Evolutionary conservation across 768 basidiomycete species (phyloP).

Genomic region (Trametes sanguinea): DNA sequence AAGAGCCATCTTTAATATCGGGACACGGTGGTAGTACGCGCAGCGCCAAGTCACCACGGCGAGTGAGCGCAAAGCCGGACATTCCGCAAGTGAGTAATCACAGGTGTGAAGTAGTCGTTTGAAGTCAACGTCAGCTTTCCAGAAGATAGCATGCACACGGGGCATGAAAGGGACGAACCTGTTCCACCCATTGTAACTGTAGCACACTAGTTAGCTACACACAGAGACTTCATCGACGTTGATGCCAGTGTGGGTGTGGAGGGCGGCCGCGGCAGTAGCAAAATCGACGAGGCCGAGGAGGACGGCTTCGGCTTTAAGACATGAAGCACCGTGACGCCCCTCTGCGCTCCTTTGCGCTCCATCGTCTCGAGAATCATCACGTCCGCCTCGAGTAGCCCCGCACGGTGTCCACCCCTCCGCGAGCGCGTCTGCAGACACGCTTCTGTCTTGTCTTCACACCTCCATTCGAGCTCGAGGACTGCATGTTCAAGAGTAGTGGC

Average conservation of each 20-base stretch:
- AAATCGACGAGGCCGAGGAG: background rate
- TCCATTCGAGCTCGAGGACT: too few relatives aligned
- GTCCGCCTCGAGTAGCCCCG: too few relatives aligned
- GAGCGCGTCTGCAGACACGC: too few relatives aligned
- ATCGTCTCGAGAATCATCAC: too few relatives aligned
- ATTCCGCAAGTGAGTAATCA: background rate
- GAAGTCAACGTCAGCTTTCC: conserved; percentile 4
- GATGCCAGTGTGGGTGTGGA: background rate
- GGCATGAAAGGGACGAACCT: conserved; percentile 6
- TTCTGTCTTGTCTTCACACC: too few relatives aligned
- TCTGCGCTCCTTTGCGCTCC: too few relatives aligned
- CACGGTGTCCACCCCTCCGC: too few relatives aligned
- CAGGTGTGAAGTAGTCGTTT: background rate
- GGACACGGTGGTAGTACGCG: background rate
- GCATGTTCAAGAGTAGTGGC: too few relatives aligned
- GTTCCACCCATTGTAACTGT: conserved; percentile 18
- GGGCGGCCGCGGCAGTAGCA: background rate
- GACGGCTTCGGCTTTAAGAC: too few relatives aligned
- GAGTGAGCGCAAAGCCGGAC: background rate
- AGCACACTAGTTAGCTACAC: background rate
- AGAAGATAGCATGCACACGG: too few relatives aligned
- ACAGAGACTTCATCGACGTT: background rate
- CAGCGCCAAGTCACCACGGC: background rate
- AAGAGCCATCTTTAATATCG: conserved; percentile 87
- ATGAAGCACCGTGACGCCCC: background rate